Conservation (phyloP, 257 asterid species). For the Petrea volubilis region DNA sequence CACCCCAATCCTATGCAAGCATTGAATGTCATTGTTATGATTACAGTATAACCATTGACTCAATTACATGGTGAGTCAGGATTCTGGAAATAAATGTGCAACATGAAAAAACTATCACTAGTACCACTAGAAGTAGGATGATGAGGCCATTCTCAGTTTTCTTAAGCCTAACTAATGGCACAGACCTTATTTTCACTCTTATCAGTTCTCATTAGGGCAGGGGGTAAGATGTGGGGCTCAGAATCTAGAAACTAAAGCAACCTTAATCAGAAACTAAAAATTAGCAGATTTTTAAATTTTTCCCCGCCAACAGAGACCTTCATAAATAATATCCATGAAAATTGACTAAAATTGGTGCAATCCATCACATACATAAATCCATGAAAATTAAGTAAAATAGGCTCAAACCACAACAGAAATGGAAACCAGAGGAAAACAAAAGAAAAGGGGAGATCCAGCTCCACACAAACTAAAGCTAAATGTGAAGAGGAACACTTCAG, state of each 20-base stretch:
- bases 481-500: not conserved
- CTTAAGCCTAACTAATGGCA: too few species aligned
- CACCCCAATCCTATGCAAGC: not conserved
- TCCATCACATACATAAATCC: not conserved
- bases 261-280: not conserved
- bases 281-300: too few species aligned
- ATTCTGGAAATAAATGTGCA: not conserved
- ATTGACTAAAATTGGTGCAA: not conserved
- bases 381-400: too few species aligned
- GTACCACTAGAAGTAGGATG: too few species aligned
- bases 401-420: too few species aligned
- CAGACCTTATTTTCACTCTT: not conserved
- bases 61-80: not conserved
- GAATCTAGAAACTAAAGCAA: not conserved
- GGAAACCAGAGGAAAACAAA: too few species aligned
- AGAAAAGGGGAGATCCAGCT: too few species aligned
- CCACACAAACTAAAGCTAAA: not conserved
- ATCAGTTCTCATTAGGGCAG: too few species aligned
- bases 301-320: not conserved
- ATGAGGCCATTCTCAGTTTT: too few species aligned
- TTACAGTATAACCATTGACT: constrained; percentile 7
- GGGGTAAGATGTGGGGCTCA: not conserved
- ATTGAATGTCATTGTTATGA: not conserved
- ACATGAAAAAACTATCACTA: not conserved
- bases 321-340: not conserved